These are phyloP conservation scores for Avicennia marina DNA, from an alignment of 257 asterid genomes.

Conservation along the genomic window DNA sequence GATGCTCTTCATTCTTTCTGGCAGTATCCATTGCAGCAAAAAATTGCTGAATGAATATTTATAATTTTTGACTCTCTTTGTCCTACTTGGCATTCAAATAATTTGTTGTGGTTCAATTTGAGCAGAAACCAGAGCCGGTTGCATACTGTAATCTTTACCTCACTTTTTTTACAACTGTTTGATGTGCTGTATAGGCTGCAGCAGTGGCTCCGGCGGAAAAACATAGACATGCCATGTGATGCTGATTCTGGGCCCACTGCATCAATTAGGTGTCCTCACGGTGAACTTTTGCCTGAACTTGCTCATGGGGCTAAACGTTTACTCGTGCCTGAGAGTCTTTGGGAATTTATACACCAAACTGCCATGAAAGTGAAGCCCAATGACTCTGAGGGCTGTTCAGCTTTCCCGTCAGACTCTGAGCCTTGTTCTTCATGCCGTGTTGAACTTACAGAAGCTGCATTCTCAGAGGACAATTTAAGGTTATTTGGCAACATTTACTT, in stretches of 20 bases:
- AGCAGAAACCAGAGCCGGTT: background rate
- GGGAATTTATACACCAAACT: slow-evolving; percentile 66
- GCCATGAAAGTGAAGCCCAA: slow-evolving; percentile 77
- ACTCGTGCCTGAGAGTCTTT: slow-evolving; percentile 77
- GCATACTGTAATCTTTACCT: background rate
- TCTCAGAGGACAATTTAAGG: slow-evolving; percentile 85
- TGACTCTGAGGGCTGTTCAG: slow-evolving; percentile 61
- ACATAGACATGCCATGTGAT: slow-evolving; percentile 67
- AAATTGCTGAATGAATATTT: too few relatives aligned
- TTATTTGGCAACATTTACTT: slow-evolving; percentile 23
- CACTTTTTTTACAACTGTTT: background rate
- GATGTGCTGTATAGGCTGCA: slow-evolving; percentile 65
- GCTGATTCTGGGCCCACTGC: slow-evolving; percentile 98
- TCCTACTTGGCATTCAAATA: too few relatives aligned
- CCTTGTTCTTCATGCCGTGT: slow-evolving; percentile 71
- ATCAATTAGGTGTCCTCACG: slow-evolving; percentile 87
- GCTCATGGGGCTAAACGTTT: slow-evolving; percentile 87
- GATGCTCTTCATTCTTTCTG: too few relatives aligned
- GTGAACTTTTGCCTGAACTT: slow-evolving; percentile 81
- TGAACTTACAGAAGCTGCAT: slow-evolving; percentile 74
- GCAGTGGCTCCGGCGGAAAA: slow-evolving; percentile 91
- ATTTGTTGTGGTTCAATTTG: too few relatives aligned
- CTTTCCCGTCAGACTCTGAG: slow-evolving; percentile 60
- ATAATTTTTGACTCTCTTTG: too few relatives aligned
- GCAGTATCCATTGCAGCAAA: too few relatives aligned